These are phyloP conservation scores for Phytophthora capsici DNA, from an alignment of 352 stramenopile species.

Conservation along the genomic window DNA sequence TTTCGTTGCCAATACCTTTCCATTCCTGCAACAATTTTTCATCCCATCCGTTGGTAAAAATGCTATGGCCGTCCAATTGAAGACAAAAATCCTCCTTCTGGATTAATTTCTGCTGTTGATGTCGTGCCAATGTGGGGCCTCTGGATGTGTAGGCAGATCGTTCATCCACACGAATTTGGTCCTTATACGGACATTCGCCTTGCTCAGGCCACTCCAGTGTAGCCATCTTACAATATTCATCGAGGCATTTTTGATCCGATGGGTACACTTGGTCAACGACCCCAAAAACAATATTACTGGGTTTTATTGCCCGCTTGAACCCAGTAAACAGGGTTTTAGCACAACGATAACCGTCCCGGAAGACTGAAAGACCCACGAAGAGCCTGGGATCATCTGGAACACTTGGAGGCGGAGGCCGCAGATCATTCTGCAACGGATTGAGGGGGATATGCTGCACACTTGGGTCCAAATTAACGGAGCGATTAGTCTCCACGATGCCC, in stretches of 20 bases:
- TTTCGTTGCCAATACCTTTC: constrained; percentile 74
- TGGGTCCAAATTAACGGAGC: constrained; percentile 56
- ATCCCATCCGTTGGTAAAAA: constrained; percentile 87
- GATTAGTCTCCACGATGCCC: constrained; percentile 58
- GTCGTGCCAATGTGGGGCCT: constrained; percentile 69
- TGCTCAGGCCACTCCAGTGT: constrained; percentile 58
- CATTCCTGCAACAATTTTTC: constrained; percentile 70
- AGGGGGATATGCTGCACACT: constrained; percentile 74
- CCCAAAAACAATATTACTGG: constrained; percentile 71
- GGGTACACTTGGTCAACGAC: constrained; percentile 81
- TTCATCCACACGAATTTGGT: constrained; percentile 74
- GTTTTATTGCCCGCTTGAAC: constrained; percentile 61
- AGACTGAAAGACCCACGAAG: constrained; percentile 79
- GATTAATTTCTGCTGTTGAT: constrained; percentile 80
- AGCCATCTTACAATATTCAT: constrained; percentile 77
- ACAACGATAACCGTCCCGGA: constrained; percentile 76
- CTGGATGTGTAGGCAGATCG: constrained; percentile 70
- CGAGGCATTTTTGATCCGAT: constrained; percentile 64
- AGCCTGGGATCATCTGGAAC: constrained; percentile 44
- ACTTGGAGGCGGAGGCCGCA: constrained; percentile 58
- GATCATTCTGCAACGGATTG: constrained; percentile 23
- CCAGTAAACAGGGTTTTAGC: constrained; percentile 78
- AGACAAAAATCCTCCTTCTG: constrained; percentile 81
- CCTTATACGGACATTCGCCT: constrained; percentile 58
- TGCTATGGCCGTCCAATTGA: constrained; percentile 80